Evolutionary conservation across 140 eudicot species (phyloP), one percentile per base, ranked within the genome.

Genomic region (Bidens hawaiensis): DNA sequence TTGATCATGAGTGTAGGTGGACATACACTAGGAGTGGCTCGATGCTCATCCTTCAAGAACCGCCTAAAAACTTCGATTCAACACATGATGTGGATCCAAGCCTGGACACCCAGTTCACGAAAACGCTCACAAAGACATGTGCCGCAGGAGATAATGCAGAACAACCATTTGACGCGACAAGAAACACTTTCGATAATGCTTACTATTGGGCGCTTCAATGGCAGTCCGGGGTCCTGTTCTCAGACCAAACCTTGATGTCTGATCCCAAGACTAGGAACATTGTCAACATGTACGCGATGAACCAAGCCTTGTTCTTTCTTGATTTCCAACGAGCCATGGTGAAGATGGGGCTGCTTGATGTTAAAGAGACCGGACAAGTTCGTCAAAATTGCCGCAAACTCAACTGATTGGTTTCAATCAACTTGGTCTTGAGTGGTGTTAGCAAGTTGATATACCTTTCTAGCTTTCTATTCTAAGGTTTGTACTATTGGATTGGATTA

Each of bases 11-110:
- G 10, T 62, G 31, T 31, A 93, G 99, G 99, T 55, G 99, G 83
- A 23, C 99, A 93, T 63, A 93, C 99, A 6, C 81, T 93, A 15
- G 99, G 99, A 70, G 94, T 83, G 69, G 96, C 99, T 38, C 88
- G 96, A 60, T 93, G 99, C 40, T 70, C 96, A 25, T 79, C 99
- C 2, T 93, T 93, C 85, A 93, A 93, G 80, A 70, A 72, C 72
- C 72, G 99, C 30, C 52, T 93, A 54, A 75, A 30, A 84, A 64
- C 65, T 80, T 87, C 25, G 96, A 84, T 63, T 49, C 90, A 7
- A 86, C 85, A 6, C 75, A 90, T 16, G 80, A 86, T 9, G 79
- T 73, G 48, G 97, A 90, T 50, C 97, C 97, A 8, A 83, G 42
- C 49, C 21, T 93, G 0, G 86, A 88, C 62, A 40, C 89, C 0